phyloP scores from a whole-genome alignment of 148 eudicot species.

The Beta vulgaris region DNA sequence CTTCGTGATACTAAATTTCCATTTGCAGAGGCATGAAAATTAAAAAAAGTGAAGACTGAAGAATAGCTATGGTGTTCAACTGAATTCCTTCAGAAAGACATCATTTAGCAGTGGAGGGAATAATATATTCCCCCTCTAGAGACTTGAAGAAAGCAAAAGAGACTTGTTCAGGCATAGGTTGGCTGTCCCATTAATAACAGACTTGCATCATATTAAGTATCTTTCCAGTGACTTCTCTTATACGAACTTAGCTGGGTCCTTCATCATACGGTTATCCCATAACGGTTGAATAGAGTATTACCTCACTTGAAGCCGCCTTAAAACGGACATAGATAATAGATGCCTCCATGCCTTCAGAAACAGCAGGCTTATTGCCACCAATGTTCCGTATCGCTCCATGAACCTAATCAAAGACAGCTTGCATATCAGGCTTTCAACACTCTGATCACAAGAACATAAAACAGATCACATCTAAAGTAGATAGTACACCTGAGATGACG shows the following conservation, averaged over 20 bases:
- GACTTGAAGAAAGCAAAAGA: neutral
- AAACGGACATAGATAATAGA: conserved; percentile 93
- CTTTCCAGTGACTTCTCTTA: conserved; percentile 5
- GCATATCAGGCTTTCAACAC: conserved; percentile 5
- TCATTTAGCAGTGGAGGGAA: neutral
- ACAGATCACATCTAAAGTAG: neutral
- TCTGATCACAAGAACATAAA: conserved; percentile 8
- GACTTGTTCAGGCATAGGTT: neutral
- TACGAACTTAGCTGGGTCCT: too few relatives aligned
- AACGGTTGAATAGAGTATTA: conserved; percentile 22
- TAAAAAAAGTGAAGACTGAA: neutral
- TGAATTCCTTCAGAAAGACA: neutral
- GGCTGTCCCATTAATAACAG: neutral
- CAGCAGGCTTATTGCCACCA: conserved; percentile 58
- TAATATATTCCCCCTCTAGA: neutral
- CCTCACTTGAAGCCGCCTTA: conserved; percentile 99
- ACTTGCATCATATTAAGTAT: neutral
- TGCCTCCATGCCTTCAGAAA: conserved; percentile 95
- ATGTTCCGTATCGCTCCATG: conserved; percentile 66
- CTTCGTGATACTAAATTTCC: neutral
- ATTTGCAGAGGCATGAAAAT: neutral
- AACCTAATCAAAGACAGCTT: conserved; percentile 47
- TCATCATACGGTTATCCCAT: too few relatives aligned
- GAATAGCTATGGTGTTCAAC: neutral
- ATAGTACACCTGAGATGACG: conserved; percentile 78